These are phyloP conservation scores for Phanerodontia chrysosporium DNA, from an alignment of 768 basidiomycete species.

Conservation along the genomic window DNA sequence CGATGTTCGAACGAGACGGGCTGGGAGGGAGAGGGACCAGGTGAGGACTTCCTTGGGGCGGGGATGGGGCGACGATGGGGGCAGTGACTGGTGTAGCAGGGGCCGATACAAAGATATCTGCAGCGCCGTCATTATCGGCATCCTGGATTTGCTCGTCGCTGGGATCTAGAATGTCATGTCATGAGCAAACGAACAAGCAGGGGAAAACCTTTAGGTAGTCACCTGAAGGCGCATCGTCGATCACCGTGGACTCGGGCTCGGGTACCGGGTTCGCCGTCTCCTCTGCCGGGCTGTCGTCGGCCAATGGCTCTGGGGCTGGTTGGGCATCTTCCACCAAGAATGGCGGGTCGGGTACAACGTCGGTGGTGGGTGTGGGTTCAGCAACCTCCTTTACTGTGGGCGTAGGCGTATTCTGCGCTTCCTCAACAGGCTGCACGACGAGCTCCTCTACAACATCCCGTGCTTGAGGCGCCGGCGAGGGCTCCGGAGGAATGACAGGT, in stretches of 20 bases:
- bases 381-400: not conserved
- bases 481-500: not conserved
- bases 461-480: not conserved
- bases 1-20: not conserved
- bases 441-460: not conserved
- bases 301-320: not conserved
- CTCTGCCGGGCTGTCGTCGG: too few relatives aligned
- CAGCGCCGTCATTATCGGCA: too few relatives aligned
- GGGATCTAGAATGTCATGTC: too few relatives aligned
- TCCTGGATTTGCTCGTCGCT: too few relatives aligned
- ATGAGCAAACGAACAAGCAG: not conserved
- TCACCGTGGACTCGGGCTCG: not conserved
- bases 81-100: not conserved
- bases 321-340: not conserved
- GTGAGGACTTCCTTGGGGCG: not conserved
- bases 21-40: not conserved
- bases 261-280: too few relatives aligned
- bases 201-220: not conserved
- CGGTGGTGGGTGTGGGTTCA: not conserved
- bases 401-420: not conserved
- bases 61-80: not conserved
- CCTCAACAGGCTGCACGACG: not conserved
- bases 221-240: not conserved
- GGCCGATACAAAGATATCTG: too few relatives aligned
- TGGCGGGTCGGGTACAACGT: not conserved